Percentiles rank a stretch among this genome's conserved stretches.
phyloP scores from a whole-genome alignment of 768 basidiomycete species.

The Postia placenta region DNA sequence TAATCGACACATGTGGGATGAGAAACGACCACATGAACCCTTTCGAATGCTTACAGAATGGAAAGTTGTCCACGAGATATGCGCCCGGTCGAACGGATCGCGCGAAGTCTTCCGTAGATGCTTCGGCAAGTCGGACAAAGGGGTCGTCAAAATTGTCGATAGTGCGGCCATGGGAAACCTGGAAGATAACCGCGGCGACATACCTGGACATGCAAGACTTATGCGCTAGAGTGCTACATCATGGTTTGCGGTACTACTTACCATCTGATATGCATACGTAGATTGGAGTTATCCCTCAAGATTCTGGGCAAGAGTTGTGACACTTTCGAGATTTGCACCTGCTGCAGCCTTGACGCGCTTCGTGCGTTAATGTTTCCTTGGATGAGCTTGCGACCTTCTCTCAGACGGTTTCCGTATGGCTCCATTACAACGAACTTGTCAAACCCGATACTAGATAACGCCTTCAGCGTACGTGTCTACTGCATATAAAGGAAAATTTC shows the following conservation, averaged over 20 bases:
- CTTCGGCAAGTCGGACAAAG: slow-evolving; percentile 19
- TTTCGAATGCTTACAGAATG: slow-evolving; percentile 15
- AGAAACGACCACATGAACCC: not conserved
- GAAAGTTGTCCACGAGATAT: slow-evolving; percentile 28
- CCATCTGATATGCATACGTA: slow-evolving; percentile 11
- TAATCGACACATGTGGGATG: not conserved
- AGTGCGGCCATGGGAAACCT: slow-evolving; percentile 23
- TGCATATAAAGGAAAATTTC: slow-evolving; percentile 21
- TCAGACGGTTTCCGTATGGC: slow-evolving; percentile 15
- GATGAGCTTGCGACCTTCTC: slow-evolving; percentile 14
- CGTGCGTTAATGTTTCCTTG: not conserved
- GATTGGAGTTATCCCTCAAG: slow-evolving; percentile 1
- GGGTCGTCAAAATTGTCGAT: slow-evolving; percentile 18
- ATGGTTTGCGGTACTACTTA: slow-evolving; percentile 7
- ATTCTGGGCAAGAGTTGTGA: slow-evolving; percentile 6
- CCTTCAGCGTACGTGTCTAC: not conserved
- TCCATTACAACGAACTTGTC: slow-evolving; percentile 7
- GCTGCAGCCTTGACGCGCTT: not conserved
- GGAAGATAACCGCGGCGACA: slow-evolving; percentile 21
- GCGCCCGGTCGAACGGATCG: slow-evolving; percentile 24
- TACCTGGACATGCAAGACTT: too few relatives aligned
- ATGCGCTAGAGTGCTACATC: too few relatives aligned
- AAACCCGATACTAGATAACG: slow-evolving; percentile 4
- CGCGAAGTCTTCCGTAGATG: slow-evolving; percentile 17
- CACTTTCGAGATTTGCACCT: not conserved